Percentiles rank a stretch among this genome's conserved stretches.
These are phyloP conservation scores for Thalassiosira profunda DNA, from an alignment of 108 stramenopile genomes.

Conservation along the genomic window DNA sequence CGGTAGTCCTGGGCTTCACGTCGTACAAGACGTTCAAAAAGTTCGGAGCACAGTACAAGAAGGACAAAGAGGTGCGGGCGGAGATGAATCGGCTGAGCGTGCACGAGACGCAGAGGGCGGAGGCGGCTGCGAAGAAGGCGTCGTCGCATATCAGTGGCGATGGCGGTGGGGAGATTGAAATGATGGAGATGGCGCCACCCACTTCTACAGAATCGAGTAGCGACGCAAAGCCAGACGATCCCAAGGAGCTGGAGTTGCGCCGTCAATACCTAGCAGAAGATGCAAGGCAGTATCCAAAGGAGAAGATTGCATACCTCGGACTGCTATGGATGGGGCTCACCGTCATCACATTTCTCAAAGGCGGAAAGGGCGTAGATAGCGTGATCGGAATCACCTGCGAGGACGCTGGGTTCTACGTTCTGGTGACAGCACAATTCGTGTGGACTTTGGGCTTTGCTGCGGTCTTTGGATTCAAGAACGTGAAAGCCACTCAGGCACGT, in stretches of 20 bases:
- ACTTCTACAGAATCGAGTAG: constrained; percentile 2
- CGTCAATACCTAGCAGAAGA: constrained; percentile 53
- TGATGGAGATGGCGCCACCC: too few relatives aligned
- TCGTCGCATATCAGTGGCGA: not conserved
- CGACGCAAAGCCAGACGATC: too few relatives aligned
- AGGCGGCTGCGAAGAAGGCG: constrained; percentile 7
- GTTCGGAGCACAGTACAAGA: constrained; percentile 36
- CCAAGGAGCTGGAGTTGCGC: constrained; percentile 27
- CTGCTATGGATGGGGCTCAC: constrained; percentile 64
- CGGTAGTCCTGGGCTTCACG: constrained; percentile 57
- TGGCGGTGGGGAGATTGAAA: constrained; percentile 7
- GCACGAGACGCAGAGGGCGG: constrained; percentile 1
- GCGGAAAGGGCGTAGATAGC: constrained; percentile 75
- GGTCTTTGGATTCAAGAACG: constrained; percentile 53
- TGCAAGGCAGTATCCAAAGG: constrained; percentile 59
- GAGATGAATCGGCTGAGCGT: not conserved
- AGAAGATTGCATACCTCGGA: constrained; percentile 55
- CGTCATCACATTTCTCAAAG: constrained; percentile 63
- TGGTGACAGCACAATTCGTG: constrained; percentile 59
- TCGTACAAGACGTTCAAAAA: constrained; percentile 65
- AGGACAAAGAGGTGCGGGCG: constrained; percentile 36
- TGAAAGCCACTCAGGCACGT: constrained; percentile 43
- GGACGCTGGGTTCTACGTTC: constrained; percentile 58
- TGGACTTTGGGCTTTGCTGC: constrained; percentile 67
- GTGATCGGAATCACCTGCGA: constrained; percentile 68